A percentile compares a stretch with the other conserved stretches of the same genome.
Conservation (phyloP, 495 filamentous ascomycete species). For the Aeminium ludgeri region DNA sequence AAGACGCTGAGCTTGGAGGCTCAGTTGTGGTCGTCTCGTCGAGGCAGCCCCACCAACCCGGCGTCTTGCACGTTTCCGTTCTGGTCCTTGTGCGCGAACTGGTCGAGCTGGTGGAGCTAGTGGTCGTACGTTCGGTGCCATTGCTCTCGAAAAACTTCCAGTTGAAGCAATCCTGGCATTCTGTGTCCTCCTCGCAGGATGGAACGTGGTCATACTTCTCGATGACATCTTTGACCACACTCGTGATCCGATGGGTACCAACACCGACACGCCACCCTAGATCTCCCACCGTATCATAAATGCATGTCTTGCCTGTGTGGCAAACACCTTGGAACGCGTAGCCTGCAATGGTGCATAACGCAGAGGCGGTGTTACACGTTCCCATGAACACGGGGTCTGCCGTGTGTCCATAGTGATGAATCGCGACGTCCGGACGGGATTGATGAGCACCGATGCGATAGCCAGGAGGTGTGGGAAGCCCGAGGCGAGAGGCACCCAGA, state of each 20-base stretch:
- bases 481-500: slow-evolving; percentile 65
- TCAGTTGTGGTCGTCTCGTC: slow-evolving; percentile 38
- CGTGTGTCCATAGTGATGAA: slow-evolving; percentile 90
- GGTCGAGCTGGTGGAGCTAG: slow-evolving; percentile 31
- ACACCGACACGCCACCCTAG: slow-evolving; percentile 79
- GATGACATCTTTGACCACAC: slow-evolving; percentile 72
- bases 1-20: too few species aligned
- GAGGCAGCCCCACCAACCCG: slow-evolving; percentile 65
- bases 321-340: slow-evolving; percentile 88
- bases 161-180: slow-evolving; percentile 76
- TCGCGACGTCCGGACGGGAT: slow-evolving; percentile 50
- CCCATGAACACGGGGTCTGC: slow-evolving; percentile 93
- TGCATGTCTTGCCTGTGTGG: slow-evolving; percentile 72
- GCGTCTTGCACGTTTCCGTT: slow-evolving; percentile 76
- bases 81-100: slow-evolving; percentile 46
- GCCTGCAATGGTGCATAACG: slow-evolving; percentile 76
- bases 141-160: slow-evolving; percentile 95
- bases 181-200: slow-evolving; percentile 50
- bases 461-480: slow-evolving; percentile 72
- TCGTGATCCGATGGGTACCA: slow-evolving; percentile 68
- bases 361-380: slow-evolving; percentile 75
- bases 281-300: slow-evolving; percentile 80
- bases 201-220: slow-evolving; percentile 64
- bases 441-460: slow-evolving; percentile 52
- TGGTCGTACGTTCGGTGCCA: slow-evolving; percentile 55